A percentile compares a stretch with the other conserved stretches of the same genome.
phyloP scores from a whole-genome alignment of 139 green algal genomes.

The Chlorella vulgaris region DNA sequence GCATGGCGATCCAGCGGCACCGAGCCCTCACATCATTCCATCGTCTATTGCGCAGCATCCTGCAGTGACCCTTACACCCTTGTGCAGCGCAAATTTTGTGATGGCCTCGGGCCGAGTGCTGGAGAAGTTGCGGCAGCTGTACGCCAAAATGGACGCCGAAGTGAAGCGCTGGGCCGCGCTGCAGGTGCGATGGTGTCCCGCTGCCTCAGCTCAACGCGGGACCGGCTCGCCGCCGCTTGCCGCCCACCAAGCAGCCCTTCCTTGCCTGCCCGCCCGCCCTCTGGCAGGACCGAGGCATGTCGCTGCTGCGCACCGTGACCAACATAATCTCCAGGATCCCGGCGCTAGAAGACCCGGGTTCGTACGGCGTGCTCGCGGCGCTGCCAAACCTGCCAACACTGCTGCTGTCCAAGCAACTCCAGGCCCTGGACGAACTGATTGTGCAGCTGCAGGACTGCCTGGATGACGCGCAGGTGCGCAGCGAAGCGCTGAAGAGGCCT shows the following conservation, averaged over 20 bases:
- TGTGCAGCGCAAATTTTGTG: no score
- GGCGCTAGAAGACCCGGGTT: slow-evolving; percentile 21
- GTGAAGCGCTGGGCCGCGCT: slow-evolving; percentile 20
- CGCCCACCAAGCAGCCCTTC: not conserved
- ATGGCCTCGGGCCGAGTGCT: slow-evolving; percentile 36
- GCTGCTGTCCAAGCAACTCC: slow-evolving; percentile 43
- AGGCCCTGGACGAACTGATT: slow-evolving; percentile 26
- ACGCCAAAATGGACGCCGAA: slow-evolving; percentile 11
- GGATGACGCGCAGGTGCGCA: slow-evolving; percentile 8
- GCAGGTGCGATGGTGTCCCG: no score
- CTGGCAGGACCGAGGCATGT: slow-evolving; percentile 22
- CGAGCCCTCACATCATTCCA: no score
- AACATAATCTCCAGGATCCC: slow-evolving; percentile 30
- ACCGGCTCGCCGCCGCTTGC: not conserved
- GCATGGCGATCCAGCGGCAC: no score
- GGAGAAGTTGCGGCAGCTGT: slow-evolving; percentile 29
- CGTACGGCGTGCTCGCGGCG: slow-evolving; percentile 15
- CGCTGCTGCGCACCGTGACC: slow-evolving; percentile 27
- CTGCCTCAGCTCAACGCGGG: not conserved
- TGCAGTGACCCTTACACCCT: no score
- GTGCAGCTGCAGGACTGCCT: slow-evolving; percentile 25
- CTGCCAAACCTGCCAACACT: slow-evolving; percentile 12
- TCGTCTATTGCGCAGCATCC: no score
- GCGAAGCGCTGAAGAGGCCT: no score
- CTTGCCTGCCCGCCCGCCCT: not conserved